Base-by-base conservation (phyloP, 2,329 filamentous ascomycete species). In the Metarhizium rileyi region DNA sequence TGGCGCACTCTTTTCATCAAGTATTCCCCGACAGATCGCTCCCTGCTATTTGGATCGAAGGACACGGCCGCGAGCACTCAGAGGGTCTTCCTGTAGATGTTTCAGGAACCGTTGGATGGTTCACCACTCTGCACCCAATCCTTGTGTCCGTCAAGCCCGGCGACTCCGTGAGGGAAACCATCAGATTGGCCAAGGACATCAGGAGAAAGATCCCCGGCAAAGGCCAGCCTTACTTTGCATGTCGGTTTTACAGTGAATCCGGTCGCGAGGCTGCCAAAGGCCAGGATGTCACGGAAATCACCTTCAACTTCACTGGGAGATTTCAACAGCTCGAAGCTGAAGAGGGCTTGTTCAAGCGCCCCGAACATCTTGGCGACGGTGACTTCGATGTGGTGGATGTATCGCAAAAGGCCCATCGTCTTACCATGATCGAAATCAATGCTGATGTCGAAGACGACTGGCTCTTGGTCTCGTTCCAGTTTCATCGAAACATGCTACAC, bases 271-370 rank as follows among this genome's bases (percentile, higher is more conserved):
- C 61, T 25, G 70, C 66, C 53, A 51, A 53, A 1, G 54, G 64
- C 1, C 64, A 70, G 51, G 59, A 59, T n/a, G 57, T 62, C 0
- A 66, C 72, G 52, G 75, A 78, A 54, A 53, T 77, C 2, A 58
- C 71, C 0, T 75, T 77, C 61, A 77, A 77, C 56, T 77, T 73
- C 51, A 71, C 9, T 61, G 68, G 46, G 67, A 35, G 47, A 9
- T 54, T 67, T 47, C 72, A 75, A 54, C 69, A 73, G 40, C 61
- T 73, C 2, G 71, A 75, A 49, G 57, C 62, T 0, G 56, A 63
- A 2, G 66, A 65, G 9, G 52, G 48, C 4, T 20, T 55, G 12
- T 52, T 55, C 35, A 48, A 41, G 18, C 28, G 47, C 9, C 12
- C 23, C 5, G 30, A 51, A 3, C 23, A 44, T 44, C 10, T 28